Base-by-base conservation (phyloP, 202 grass and related monocot species). In the Eragrostis tef region DNA sequence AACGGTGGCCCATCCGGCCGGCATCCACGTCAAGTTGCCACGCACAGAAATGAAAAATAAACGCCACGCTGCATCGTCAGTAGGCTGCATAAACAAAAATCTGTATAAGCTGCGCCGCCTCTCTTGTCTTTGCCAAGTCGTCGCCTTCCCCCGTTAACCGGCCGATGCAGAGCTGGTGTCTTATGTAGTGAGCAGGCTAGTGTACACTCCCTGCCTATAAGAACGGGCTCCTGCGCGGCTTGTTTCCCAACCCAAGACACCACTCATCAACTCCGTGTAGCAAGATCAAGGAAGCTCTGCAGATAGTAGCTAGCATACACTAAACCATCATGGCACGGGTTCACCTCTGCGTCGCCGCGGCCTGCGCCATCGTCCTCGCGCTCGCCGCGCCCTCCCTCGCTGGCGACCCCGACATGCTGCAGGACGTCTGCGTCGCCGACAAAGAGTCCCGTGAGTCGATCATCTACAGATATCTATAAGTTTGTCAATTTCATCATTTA, bases 341-440 rank as follows among this genome's bases (percentile, higher is more conserved):
- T 4, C 79, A 77, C 20, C 79, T 77, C 20, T 82, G 16, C 13
- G 31, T 71, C 31, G 12, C 54, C 42, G 70, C 76, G 3, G 85
- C 73, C 49, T 86, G 65, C 11, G 43, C 67, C 58, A 45, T 90
- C 74, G 58, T 75, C 50, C 60, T 88, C 14, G 39, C 26, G 9
- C 76, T 71, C 13, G 52, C 77, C 17, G 36, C 12, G 36, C 73
- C 67, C 12, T 25, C 90, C 34, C 27, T 79, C 25, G 51, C 67
- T 34, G 79, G 77, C 25, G 92, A 94, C 52, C 92, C 92, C 9
- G 92, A 94, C 64, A 78, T 87, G 82, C 89, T 92, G 49, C 92
- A 94, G 64, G 92, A 92, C 59, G 54, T 94, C 74, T 94, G 92
- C 64, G 87, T 92, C 39, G 92, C 92, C 4, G 92, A 94, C 66